Base-by-base conservation (phyloP, 2,329 filamentous ascomycete species). In the Albophoma yamanashiensis region DNA sequence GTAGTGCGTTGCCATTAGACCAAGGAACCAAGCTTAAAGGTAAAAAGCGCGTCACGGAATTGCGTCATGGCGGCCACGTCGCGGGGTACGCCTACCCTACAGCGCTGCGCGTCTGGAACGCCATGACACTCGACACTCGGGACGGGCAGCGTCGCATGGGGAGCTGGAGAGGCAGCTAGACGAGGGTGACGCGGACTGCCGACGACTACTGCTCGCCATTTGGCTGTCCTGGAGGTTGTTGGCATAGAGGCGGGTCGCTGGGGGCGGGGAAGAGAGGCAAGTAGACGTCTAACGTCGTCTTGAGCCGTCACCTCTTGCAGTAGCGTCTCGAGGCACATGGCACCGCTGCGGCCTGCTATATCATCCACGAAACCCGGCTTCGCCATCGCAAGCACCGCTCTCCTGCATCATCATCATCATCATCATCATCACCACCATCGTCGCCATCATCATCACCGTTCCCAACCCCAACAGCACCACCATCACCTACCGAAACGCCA, bases 371-470 rank as follows among this genome's bases (percentile, higher is more conserved):
- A n/a, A 5, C 20, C 50, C 31, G 17, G 9, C 25, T 20, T n/a
- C 31, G 9, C 8, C 17, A 11, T n/a, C 55, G 12, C 11, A 4
- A 5, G 38, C 39, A 17, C 55, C 22, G 8, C 55, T 42, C 22
- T 17, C 42, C 31, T 4, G 2, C 62, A 25, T 40, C 56, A 62
- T 53, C 55, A 55, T 31, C 59, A 59, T 50, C 47, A 56, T 47
- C 61, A 56, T 58, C 58, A 57, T 53, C 47, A 55, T 40, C 17
- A 42, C n/a, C n/a, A n/a, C n/a, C n/a, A n/a, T n/a, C n/a, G n/a
- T n/a, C n/a, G n/a, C n/a, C n/a, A n/a, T n/a, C n/a, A n/a, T n/a
- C n/a, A n/a, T n/a, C n/a, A n/a, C n/a, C n/a, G n/a, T 17, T 15
- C 12, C 15, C 40, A 42, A n/a, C 2, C 11, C 6, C 40, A 42